Conservation (phyloP, 495 filamentous ascomycete species). For the Friedmanniomyces simplex region DNA sequence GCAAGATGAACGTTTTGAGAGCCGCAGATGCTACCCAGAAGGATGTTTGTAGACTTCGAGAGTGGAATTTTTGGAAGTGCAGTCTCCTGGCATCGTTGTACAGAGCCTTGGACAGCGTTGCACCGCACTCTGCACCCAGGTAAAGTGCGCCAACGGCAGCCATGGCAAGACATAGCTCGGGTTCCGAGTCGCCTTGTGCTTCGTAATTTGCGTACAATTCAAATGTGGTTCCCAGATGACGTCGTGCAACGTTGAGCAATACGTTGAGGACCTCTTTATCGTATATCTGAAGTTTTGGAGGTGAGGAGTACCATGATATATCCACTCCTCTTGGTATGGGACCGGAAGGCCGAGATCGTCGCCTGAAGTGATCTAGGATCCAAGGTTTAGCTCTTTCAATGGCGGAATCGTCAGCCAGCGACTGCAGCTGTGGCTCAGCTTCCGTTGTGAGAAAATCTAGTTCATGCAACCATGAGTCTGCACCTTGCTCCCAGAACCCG, state of each 20-base stretch:
- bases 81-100: constrained; percentile 10
- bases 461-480: background rate
- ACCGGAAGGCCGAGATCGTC: background rate
- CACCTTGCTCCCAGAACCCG: background rate
- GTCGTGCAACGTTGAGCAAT: background rate
- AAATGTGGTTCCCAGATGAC: background rate
- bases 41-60: background rate
- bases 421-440: background rate
- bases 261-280: background rate
- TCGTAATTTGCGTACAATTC: background rate
- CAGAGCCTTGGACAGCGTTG: background rate
- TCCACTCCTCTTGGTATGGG: background rate
- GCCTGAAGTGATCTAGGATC: background rate
- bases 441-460: background rate
- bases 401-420: background rate
- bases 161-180: constrained; percentile 7
- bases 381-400: background rate
- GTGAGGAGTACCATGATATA: background rate
- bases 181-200: background rate
- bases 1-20: constrained; percentile 5
- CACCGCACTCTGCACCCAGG: constrained; percentile 2
- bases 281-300: background rate
- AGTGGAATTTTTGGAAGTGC: background rate
- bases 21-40: background rate
- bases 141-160: constrained; percentile 9